Evolutionary conservation across 2,329 filamentous ascomycete genomes (phyloP), one percentile per base, ranked within the genome.

Genomic region (Cladophialophora chaetospira): DNA sequence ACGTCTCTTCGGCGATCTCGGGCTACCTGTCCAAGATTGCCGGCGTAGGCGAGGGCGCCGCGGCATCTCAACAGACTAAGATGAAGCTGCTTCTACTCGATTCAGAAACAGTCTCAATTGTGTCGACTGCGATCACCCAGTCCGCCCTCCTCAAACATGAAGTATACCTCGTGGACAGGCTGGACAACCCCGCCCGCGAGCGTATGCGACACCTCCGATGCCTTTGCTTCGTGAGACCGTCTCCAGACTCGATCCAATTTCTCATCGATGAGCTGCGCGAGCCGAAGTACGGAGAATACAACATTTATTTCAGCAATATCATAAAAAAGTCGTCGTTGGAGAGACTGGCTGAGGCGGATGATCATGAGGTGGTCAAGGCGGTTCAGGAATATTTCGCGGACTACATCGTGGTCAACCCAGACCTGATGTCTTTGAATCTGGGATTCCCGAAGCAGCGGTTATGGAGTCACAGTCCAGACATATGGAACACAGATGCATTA

Each of bases 11-110:
- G 72, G 90, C 92, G 65, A 87, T 97, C 70, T 88, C 92, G 68
- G 89, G 91, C 76, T 99, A 99, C 80, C 88, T 99, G 80, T 88
- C 88, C 73, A 96, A 92, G 82, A 96, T 99, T 85, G 87, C 97
- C 73, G 88, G 90, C 64, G 85, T 85, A 64, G 89, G 89, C 69
- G 91, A 96, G 75, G 81, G 70, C 78, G 70, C 74, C 69, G 79
- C 84, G 47, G 68, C 71, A 59, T 82, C 84, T 42, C 81, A 87
- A 48, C 87, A 89, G 19, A 84, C 89, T 38, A 97, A 97, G 79
- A 99, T 99, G 94, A 99, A 99, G 85, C 94, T 97, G 60, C 79
- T 99, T 55, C 79, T 99, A 62, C 80, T 99, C 66, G 94, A 99
- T 74, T 88, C 85, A 75, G 94, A 97, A 75, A 99, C 94, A 64